Evolutionary conservation across 345 rosid genomes (phyloP).

Genomic region (Gossypium anomalum): DNA sequence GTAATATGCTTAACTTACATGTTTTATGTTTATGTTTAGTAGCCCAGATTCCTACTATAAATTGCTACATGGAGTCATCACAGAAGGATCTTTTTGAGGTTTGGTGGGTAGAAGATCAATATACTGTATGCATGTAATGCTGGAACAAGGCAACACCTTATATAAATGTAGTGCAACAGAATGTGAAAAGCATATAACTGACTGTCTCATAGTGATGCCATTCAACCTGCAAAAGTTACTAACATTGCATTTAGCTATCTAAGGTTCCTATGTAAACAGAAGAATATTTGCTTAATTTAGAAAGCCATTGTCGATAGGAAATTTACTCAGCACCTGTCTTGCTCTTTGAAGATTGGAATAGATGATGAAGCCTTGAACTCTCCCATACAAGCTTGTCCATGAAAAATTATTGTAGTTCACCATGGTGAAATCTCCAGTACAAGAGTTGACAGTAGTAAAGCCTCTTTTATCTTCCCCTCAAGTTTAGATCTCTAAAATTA

Average conservation of each 20-base stretch:
- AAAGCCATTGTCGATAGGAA: not conserved
- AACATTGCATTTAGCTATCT: constrained; percentile 1
- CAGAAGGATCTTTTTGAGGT: not conserved
- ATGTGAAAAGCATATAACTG: not conserved
- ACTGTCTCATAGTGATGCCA: not conserved
- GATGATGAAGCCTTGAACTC: not conserved
- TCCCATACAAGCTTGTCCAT: not conserved
- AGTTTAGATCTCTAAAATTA: not conserved
- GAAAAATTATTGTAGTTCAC: not conserved
- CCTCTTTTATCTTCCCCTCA: too few species aligned
- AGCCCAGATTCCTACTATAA: not conserved
- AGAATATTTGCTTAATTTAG: not conserved
- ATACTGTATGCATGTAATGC: not conserved
- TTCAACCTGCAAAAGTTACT: constrained; percentile 4
- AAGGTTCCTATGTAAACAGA: not conserved
- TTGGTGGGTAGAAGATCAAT: not conserved
- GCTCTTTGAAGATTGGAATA: not conserved
- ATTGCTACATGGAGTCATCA: not conserved
- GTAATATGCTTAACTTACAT: not conserved
- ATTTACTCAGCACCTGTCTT: not conserved
- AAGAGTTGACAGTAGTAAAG: not conserved
- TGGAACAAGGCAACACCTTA: not conserved
- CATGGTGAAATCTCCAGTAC: not conserved
- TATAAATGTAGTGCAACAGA: not conserved
- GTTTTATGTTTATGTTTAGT: not conserved